Base-by-base conservation (phyloP, 2,329 filamentous ascomycete species). In the Fusarium nelsonii region DNA sequence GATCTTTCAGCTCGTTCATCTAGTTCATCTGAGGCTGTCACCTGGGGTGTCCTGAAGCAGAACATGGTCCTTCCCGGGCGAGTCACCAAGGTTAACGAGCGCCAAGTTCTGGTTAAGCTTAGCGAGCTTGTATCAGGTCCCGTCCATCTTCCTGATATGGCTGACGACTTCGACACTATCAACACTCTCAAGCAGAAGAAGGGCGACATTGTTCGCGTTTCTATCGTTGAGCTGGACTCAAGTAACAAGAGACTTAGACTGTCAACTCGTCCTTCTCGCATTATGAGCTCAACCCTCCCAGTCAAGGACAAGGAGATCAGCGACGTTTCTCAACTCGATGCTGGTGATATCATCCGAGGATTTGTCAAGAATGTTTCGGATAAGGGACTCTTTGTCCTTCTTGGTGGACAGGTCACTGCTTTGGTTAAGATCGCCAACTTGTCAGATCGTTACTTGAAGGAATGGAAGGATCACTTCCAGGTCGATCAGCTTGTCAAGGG, bases 321-420 rank as follows among this genome's bases (percentile, higher is more conserved):
- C 14, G 87, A 87, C 18, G 81, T 90, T 46, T 83, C 88, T n/a
- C 89, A 97, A 70, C 76, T 99, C 33, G 88, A 90, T 59, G 82
- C 89, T 39, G 93, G 94, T 63, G 90, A 97, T 66, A 83, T 97
- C 32, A 84, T 97, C 15, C 91, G 96, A 58, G 97, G 97, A 4
- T 98, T 99, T 74, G 88, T 99, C 73, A 97, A 94, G 81, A 93
- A 93, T 70, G 89, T 98, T 41, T 87, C 92, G 1, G 93, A 97
- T 70, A 95, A 94, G 77, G 96, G 96, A 54, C 80, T 99, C 3
- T 97, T 97, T 74, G 88, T 99, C 46, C 87, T 90, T 28, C 84
- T 99, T 4, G 94, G 94, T 43, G 92, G 92, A 18, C 89, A 91
- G 67, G 85, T 97, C 18, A 92, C 92, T 50, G 94, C 90, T 1